Evolutionary conservation across 2,329 filamentous ascomycete genomes (phyloP).

Genomic region (Alternaria incomplexa): DNA sequence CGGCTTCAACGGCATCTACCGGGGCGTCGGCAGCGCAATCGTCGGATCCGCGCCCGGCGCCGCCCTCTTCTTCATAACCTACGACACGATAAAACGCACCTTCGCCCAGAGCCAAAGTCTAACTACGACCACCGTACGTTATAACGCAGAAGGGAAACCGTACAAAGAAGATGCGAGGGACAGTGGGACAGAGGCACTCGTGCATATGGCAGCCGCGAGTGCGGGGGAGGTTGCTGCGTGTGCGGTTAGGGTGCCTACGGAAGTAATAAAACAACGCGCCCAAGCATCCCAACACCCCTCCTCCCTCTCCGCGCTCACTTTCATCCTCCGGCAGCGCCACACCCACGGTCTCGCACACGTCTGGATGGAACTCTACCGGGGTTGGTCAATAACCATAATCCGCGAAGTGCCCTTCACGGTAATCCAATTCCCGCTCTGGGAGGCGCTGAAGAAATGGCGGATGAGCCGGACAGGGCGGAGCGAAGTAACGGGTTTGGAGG

Average conservation of each 20-base stretch:
- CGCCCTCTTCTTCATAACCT: slow-evolving; percentile 96
- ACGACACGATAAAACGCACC: slow-evolving; percentile 70
- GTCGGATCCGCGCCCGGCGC: slow-evolving; percentile 93
- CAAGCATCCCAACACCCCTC: slow-evolving; percentile 84
- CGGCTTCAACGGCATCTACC: slow-evolving; percentile 91
- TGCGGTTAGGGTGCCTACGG: slow-evolving; percentile 88
- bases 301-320: slow-evolving; percentile 69
- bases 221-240: slow-evolving; percentile 92
- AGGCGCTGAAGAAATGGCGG: slow-evolving; percentile 81
- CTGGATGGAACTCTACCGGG: slow-evolving; percentile 85
- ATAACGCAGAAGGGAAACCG: slow-evolving; percentile 38
- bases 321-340: slow-evolving; percentile 63
- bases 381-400: slow-evolving; percentile 90
- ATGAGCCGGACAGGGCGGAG: slow-evolving; percentile 53
- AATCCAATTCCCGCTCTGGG: slow-evolving; percentile 97
- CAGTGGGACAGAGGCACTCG: slow-evolving; percentile 39
- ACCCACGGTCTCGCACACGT: slow-evolving; percentile 61
- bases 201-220: slow-evolving; percentile 84
- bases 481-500: slow-evolving; percentile 73
- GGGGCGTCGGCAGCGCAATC: slow-evolving; percentile 85
- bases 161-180: slow-evolving; percentile 22
- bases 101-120: slow-evolving; percentile 19
- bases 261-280: slow-evolving; percentile 95
- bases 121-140: slow-evolving; percentile 8
- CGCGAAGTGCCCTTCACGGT: slow-evolving; percentile 97